Conservation (phyloP, 768 basidiomycete genomes). For the Ramaria rubella region DNA sequence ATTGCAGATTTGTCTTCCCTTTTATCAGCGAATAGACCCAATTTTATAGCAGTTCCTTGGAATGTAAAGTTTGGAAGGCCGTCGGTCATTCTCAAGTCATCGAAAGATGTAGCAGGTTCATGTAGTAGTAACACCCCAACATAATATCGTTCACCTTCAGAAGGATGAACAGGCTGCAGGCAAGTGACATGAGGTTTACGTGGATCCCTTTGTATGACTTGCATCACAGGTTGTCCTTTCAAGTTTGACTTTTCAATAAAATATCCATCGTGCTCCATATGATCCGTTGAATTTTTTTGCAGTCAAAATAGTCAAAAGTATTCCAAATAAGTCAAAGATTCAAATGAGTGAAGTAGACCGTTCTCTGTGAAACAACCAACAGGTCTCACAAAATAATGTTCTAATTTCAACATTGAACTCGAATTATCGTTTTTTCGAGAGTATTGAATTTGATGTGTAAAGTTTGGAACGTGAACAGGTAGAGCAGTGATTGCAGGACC, state of each 20-base stretch:
- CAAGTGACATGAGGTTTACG: slow-evolving; percentile 17
- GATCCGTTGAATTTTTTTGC: not conserved
- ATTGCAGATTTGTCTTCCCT: slow-evolving; percentile 27
- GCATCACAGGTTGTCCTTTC: slow-evolving; percentile 10
- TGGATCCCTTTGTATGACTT: slow-evolving; percentile 13
- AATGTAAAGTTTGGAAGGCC: slow-evolving; percentile 13
- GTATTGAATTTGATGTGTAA: slow-evolving; percentile 21
- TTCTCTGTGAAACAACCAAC: slow-evolving; percentile 3
- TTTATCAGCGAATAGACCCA: slow-evolving; percentile 20
- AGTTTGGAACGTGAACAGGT: slow-evolving; percentile 25
- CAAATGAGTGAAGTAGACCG: slow-evolving; percentile 3
- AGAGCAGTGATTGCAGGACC: slow-evolving; percentile 28
- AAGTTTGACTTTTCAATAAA: slow-evolving; percentile 9
- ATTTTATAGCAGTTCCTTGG: slow-evolving; percentile 21
- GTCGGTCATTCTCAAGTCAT: slow-evolving; percentile 20
- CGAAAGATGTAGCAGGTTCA: slow-evolving; percentile 15
- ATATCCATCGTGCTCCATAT: not conserved
- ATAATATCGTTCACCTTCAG: slow-evolving; percentile 31
- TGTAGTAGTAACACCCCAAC: slow-evolving; percentile 24
- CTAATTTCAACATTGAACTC: slow-evolving; percentile 13
- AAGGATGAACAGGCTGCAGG: slow-evolving; percentile 21
- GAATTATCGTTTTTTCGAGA: not conserved
- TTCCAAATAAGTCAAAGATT: slow-evolving; percentile 14
- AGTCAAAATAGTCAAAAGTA: slow-evolving; percentile 18
- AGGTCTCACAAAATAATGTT: slow-evolving; percentile 19